Evolutionary conservation across 2,329 filamentous ascomycete species (phyloP).

Genomic region (Xylariaceae sp.): DNA sequence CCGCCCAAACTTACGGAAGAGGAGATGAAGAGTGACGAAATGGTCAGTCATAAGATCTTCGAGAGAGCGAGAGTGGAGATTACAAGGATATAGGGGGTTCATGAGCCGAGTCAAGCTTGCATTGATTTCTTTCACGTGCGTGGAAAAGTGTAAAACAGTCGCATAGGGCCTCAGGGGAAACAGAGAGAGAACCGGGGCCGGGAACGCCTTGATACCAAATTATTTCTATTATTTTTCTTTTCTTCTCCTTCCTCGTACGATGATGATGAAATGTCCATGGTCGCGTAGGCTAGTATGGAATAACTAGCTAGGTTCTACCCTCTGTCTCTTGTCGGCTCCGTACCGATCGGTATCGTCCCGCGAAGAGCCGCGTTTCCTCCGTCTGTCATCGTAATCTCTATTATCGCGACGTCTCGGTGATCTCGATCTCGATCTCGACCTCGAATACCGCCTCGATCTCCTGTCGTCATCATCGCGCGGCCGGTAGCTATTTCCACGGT

Average conservation of each 20-base stretch:
- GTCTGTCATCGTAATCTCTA: conserved; percentile 41
- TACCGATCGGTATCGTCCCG: conserved; percentile 47
- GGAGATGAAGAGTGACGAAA: conserved; percentile 49
- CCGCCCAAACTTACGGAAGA: conserved; percentile 56
- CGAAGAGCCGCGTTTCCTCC: conserved; percentile 55
- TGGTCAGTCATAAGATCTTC: conserved; percentile 71
- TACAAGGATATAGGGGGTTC: conserved; percentile 57
- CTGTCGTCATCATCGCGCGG: conserved; percentile 32
- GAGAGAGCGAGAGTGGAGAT: conserved; percentile 84
- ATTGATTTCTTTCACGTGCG: not conserved
- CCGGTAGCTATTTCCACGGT: conserved; percentile 30
- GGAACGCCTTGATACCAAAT: conserved; percentile 18
- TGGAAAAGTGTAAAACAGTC: not conserved
- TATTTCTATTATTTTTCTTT: conserved; percentile 3
- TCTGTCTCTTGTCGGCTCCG: conserved; percentile 55
- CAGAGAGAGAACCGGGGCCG: not conserved
- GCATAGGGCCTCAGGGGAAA: not conserved
- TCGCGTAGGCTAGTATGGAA: not conserved
- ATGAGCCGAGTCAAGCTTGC: not conserved
- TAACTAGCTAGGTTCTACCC: conserved; percentile 43
- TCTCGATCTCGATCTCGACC: conserved; percentile 44
- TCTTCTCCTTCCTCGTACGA: conserved; percentile 2
- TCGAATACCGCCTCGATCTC: conserved; percentile 38
- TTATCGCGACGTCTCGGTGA: conserved; percentile 44
- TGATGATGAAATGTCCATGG: conserved; percentile 14